Percentiles rank a stretch among this genome's conserved stretches.
phyloP scores from a whole-genome alignment of 805 yeast species.

The Candida cerambycidarum region DNA sequence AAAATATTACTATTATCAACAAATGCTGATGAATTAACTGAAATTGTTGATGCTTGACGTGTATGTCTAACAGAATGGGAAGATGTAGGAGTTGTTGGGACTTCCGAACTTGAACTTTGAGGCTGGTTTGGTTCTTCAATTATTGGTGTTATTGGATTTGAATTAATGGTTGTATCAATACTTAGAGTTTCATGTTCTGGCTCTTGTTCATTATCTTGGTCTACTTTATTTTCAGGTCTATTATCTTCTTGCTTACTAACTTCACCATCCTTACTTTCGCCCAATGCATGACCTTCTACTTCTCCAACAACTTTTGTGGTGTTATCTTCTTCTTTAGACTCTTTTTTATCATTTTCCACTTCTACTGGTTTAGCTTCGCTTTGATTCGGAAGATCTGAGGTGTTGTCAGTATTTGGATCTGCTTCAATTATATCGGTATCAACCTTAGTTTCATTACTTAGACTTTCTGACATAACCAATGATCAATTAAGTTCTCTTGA shows the following conservation, averaged over 20 bases:
- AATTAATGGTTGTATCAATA: not conserved
- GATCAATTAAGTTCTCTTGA: not conserved
- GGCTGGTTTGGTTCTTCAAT: conserved; percentile 11
- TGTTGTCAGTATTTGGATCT: not conserved
- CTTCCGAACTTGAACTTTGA: conserved; percentile 4
- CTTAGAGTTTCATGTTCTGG: not conserved
- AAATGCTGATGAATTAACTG: conserved; percentile 18
- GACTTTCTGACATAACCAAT: conserved; percentile 2
- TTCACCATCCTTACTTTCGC: not conserved
- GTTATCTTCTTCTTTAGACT: not conserved
- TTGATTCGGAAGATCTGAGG: not conserved
- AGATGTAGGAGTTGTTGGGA: conserved; percentile 10
- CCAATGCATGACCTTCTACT: not conserved
- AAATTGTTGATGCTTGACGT: conserved; percentile 18
- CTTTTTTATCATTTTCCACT: not conserved
- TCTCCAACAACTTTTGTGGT: not conserved
- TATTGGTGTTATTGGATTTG: conserved; percentile 10
- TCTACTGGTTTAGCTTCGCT: not conserved
- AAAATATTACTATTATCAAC: conserved; percentile 32
- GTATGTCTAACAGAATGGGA: conserved; percentile 13
- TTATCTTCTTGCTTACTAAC: not conserved
- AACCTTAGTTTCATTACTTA: conserved; percentile 1
- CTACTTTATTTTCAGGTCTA: not conserved
- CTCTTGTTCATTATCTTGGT: not conserved
- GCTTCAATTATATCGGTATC: not conserved